A percentile compares a stretch with the other conserved stretches of the same genome.
Conservation (phyloP, 495 filamentous ascomycete species). For the Thozetella sp. region DNA sequence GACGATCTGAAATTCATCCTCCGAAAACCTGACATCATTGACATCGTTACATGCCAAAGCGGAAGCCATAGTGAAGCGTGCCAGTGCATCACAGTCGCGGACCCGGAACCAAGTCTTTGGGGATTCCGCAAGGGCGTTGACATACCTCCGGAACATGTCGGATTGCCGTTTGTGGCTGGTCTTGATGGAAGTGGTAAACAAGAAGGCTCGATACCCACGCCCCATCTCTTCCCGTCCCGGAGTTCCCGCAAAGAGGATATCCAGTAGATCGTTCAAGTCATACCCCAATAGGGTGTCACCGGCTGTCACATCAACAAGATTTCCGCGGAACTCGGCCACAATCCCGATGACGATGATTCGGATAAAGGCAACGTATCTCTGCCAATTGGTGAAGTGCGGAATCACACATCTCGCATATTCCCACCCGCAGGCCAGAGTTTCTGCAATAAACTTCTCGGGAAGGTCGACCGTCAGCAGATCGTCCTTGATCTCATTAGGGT, state of each 20-base stretch:
- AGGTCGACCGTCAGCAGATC: slow-evolving; percentile 12
- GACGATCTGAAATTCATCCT: slow-evolving; percentile 15
- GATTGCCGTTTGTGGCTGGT: slow-evolving; percentile 5
- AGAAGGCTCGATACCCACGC: slow-evolving; percentile 13
- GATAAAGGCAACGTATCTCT: slow-evolving; percentile 15
- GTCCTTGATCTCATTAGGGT: slow-evolving; percentile 11
- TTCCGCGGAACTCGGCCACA: slow-evolving; percentile 17
- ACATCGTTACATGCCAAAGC: slow-evolving; percentile 17
- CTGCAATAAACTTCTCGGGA: slow-evolving; percentile 5
- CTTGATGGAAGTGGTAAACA: slow-evolving; percentile 15
- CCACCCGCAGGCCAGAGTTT: slow-evolving; percentile 14
- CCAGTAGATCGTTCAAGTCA: slow-evolving; percentile 11
- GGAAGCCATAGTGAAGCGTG: slow-evolving; percentile 14
- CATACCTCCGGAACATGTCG: slow-evolving; percentile 19
- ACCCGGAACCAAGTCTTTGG: slow-evolving; percentile 20
- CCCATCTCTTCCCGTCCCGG: slow-evolving; percentile 9
- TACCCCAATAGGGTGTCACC: slow-evolving; percentile 11
- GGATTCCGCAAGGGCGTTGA: slow-evolving; percentile 13
- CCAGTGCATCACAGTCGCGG: slow-evolving; percentile 17
- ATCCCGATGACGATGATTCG: slow-evolving; percentile 17
- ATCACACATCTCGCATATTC: slow-evolving; percentile 17
- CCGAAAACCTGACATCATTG: slow-evolving; percentile 15
- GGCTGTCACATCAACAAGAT: slow-evolving; percentile 5
- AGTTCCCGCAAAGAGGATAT: slow-evolving; percentile 12
- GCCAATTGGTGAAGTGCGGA: slow-evolving; percentile 18